Conservation (phyloP, 1,139 yeast species). For the Candida sanyaensis region DNA sequence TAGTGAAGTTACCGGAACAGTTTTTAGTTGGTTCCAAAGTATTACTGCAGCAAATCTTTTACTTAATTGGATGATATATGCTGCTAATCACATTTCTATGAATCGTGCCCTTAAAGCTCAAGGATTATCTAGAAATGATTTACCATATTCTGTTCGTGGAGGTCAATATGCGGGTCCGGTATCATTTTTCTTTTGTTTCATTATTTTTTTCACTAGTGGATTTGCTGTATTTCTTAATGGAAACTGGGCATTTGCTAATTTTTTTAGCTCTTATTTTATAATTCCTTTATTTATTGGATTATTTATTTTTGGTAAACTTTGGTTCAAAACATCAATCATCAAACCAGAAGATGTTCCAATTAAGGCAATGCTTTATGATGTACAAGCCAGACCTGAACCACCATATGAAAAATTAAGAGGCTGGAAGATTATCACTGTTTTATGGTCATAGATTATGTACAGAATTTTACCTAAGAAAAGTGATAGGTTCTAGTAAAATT, state of each 20-base stretch:
- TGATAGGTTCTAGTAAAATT: too few relatives aligned
- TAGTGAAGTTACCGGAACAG: conserved; percentile 22
- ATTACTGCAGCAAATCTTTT: conserved; percentile 25
- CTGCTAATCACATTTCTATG: conserved; percentile 33
- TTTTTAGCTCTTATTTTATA: conserved; percentile 40
- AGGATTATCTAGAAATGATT: conserved; percentile 33
- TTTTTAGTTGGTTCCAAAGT: conserved; percentile 30
- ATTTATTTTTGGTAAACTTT: conserved; percentile 29
- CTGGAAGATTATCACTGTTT: conserved; percentile 24
- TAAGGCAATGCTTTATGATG: conserved; percentile 32
- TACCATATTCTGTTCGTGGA: conserved; percentile 33
- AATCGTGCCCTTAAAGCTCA: conserved; percentile 38
- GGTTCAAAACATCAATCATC: conserved; percentile 24
- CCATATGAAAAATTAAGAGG: conserved; percentile 25
- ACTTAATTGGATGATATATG: conserved; percentile 29
- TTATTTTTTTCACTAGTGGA: conserved; percentile 43
- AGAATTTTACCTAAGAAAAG: too few relatives aligned
- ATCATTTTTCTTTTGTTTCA: conserved; percentile 31
- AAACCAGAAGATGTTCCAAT: conserved; percentile 35
- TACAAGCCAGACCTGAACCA: conserved; percentile 40
- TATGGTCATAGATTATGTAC: conserved; percentile 21
- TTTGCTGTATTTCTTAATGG: conserved; percentile 39
- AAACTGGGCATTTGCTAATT: conserved; percentile 30
- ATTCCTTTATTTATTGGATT: conserved; percentile 32
- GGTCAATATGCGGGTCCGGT: conserved; percentile 34